Conservation (phyloP, 2,329 filamentous ascomycete genomes). For the Alternaria gaisen region DNA sequence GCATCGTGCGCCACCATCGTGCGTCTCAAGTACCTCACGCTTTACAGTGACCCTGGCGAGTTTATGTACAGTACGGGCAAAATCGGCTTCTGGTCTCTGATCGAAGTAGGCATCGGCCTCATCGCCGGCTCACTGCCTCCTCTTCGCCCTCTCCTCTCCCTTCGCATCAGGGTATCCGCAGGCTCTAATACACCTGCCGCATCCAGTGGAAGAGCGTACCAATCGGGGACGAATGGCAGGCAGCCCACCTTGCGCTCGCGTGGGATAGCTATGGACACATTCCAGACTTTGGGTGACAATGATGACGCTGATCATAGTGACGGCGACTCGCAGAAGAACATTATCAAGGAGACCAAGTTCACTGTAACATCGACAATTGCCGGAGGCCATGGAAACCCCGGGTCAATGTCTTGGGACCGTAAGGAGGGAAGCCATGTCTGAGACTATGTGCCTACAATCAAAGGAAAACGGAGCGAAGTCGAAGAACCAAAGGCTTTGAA, state of each 20-base stretch:
- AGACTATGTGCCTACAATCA: neutral
- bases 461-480: neutral
- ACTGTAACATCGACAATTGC: slow-evolving; percentile 17
- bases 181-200: slow-evolving; percentile 31
- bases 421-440: slow-evolving; percentile 6
- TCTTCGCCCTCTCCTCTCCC: slow-evolving; percentile 54
- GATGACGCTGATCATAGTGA: slow-evolving; percentile 24
- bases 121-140: slow-evolving; percentile 56
- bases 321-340: slow-evolving; percentile 51
- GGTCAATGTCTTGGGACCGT: neutral
- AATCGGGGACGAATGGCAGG: slow-evolving; percentile 6
- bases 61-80: slow-evolving; percentile 54
- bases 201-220: slow-evolving; percentile 26
- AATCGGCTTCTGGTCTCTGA: slow-evolving; percentile 57
- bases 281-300: slow-evolving; percentile 26
- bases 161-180: slow-evolving; percentile 23
- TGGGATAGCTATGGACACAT: slow-evolving; percentile 25
- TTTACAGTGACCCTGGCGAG: slow-evolving; percentile 52
- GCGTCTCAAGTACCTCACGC: slow-evolving; percentile 56
- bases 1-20: slow-evolving; percentile 50
- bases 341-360: slow-evolving; percentile 49
- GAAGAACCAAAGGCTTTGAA: neutral
- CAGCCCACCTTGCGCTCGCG: slow-evolving; percentile 13
- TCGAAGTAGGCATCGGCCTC: slow-evolving; percentile 59
- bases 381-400: neutral